Evolutionary conservation across 768 basidiomycete genomes (phyloP).

Genomic region (Lactarius sanguifluus): DNA sequence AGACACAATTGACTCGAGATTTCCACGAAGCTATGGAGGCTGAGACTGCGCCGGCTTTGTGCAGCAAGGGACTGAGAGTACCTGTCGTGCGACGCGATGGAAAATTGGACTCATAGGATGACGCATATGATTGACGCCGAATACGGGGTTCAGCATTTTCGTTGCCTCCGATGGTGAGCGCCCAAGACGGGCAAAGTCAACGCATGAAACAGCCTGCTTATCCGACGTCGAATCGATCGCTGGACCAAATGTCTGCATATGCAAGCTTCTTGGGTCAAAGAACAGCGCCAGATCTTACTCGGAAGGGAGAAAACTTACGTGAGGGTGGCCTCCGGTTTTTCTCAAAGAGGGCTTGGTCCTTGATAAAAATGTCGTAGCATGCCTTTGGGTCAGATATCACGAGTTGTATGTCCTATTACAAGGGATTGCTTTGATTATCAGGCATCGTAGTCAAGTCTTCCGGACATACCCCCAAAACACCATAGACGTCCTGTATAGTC

Average conservation of each 20-base stretch:
- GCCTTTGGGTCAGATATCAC: constrained; percentile 15
- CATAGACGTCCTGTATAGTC: neutral
- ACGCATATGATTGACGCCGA: constrained; percentile 27
- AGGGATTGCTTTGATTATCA: neutral
- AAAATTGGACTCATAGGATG: constrained; percentile 28
- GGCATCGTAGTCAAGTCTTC: neutral
- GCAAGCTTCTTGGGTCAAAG: constrained; percentile 6
- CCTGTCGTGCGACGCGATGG: constrained; percentile 21
- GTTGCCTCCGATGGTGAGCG: constrained; percentile 27
- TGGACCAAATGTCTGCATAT: constrained; percentile 15
- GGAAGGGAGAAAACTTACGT: constrained; percentile 13
- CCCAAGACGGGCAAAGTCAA: constrained; percentile 7
- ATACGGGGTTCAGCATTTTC: constrained; percentile 4
- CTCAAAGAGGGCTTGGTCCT: neutral
- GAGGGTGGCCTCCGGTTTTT: constrained; percentile 5
- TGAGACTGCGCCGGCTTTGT: constrained; percentile 40
- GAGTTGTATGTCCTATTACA: constrained; percentile 9
- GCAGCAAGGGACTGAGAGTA: constrained; percentile 29
- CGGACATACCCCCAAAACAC: neutral
- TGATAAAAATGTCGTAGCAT: neutral
- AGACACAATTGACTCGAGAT: constrained; percentile 29
- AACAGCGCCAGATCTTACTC: constrained; percentile 1
- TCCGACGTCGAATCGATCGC: constrained; percentile 2
- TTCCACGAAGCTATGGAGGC: constrained; percentile 39
- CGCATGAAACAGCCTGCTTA: neutral